Evolutionary conservation across 306 rosid species (phyloP).

Genomic region (Potentilla sterilis): DNA sequence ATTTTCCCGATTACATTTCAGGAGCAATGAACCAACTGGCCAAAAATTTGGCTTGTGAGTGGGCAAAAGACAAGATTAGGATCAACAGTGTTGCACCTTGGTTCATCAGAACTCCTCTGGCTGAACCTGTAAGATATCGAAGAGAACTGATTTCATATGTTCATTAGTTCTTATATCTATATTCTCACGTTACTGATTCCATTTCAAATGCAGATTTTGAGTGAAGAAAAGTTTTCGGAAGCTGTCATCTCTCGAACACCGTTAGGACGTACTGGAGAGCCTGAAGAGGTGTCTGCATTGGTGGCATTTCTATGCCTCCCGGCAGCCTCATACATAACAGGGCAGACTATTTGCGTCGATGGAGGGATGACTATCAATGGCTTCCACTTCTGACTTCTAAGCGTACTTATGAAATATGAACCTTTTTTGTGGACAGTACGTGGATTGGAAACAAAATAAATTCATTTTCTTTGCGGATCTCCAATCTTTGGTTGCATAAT

Average conservation of each 20-base stretch:
- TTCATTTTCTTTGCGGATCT: too few species aligned
- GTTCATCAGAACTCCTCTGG: slow-evolving; percentile 30
- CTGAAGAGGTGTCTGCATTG: neutral
- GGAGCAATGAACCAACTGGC: slow-evolving; percentile 54
- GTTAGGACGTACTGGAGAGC: neutral
- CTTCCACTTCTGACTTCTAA: too few species aligned
- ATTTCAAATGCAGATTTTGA: neutral
- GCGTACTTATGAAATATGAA: too few species aligned
- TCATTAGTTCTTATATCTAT: too few species aligned
- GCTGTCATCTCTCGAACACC: neutral
- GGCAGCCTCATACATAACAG: neutral
- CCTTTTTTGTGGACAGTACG: too few species aligned
- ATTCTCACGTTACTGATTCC: too few species aligned
- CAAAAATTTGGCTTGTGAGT: slow-evolving; percentile 51
- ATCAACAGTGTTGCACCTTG: slow-evolving; percentile 56
- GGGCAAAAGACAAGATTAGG: slow-evolving; percentile 63
- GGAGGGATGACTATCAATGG: neutral
- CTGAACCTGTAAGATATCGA: slow-evolving; percentile 15
- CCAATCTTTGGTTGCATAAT: too few species aligned
- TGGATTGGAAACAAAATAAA: too few species aligned
- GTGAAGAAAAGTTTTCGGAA: neutral
- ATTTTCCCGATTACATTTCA: neutral
- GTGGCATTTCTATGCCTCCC: neutral
- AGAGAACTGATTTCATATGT: neutral
- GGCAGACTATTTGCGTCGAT: neutral